Conservation (phyloP, 192 early-diverging fungal species). For the Spizellomyces sp. region DNA sequence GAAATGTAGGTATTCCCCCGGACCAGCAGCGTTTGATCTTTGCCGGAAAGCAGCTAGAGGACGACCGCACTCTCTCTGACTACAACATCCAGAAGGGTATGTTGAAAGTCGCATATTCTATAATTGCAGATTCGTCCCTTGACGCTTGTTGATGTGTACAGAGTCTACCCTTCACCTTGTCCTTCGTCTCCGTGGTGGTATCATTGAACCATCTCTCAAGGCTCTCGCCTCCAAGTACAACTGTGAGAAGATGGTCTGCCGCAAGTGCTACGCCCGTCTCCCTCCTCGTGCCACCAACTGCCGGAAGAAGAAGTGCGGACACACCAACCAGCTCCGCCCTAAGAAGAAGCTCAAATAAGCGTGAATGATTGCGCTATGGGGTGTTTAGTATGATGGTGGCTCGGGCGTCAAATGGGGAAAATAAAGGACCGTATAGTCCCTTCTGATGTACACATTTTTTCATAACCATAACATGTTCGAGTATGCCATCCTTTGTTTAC, state of each 20-base stretch:
- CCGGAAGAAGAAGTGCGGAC: slow-evolving; percentile 99
- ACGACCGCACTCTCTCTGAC: slow-evolving; percentile 95
- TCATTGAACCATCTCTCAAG: slow-evolving; percentile 99
- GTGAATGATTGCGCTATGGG: neutral
- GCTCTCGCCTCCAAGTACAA: slow-evolving; percentile 99
- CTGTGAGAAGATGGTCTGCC: slow-evolving; percentile 99
- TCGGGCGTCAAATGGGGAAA: no score
- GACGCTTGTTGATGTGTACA: slow-evolving; percentile 5
- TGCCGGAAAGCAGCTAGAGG: slow-evolving; percentile 99
- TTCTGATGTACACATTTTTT: no score
- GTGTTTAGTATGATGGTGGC: no score
- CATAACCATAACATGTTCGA: no score
- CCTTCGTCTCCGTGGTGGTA: slow-evolving; percentile 93
- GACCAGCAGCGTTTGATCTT: slow-evolving; percentile 99
- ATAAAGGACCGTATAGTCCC: no score
- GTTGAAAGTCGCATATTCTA: neutral
- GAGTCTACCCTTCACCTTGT: slow-evolving; percentile 96
- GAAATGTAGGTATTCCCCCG: slow-evolving; percentile 81
- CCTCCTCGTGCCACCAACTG: slow-evolving; percentile 99
- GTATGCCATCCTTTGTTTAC: no score
- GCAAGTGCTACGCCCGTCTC: slow-evolving; percentile 99
- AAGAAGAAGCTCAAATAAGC: slow-evolving; percentile 61
- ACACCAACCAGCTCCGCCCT: slow-evolving; percentile 97
- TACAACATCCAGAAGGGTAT: slow-evolving; percentile 99
- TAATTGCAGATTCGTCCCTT: neutral